phyloP scores from a whole-genome alignment of 1,284 basidiomycete genomes.

The Erythrobasidium hasegawianum region DNA sequence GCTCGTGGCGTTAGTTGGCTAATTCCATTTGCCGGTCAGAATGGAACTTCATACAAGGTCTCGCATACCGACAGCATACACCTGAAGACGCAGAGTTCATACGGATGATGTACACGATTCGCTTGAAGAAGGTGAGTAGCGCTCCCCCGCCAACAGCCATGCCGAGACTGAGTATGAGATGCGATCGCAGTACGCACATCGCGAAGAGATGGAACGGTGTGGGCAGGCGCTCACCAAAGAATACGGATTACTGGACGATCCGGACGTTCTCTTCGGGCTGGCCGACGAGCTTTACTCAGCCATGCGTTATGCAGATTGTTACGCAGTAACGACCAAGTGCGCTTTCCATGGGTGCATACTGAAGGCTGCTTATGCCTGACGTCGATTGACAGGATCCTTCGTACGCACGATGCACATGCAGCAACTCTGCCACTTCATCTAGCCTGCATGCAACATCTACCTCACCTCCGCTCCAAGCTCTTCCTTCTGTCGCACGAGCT shows the following conservation, averaged over 20 bases:
- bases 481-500: slow-evolving; percentile 95
- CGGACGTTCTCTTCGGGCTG: slow-evolving; percentile 84
- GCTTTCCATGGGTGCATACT: slow-evolving; percentile 35
- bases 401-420: slow-evolving; percentile 72
- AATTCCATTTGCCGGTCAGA: slow-evolving; percentile 56
- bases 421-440: slow-evolving; percentile 87
- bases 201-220: slow-evolving; percentile 72
- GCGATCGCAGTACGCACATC: slow-evolving; percentile 62
- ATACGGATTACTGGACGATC: slow-evolving; percentile 78
- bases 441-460: slow-evolving; percentile 94
- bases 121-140: slow-evolving; percentile 72
- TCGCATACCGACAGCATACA: slow-evolving; percentile 72
- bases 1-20: not conserved
- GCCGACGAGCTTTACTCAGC: slow-evolving; percentile 85
- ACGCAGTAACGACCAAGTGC: slow-evolving; percentile 75
- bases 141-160: too few relatives aligned
- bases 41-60: slow-evolving; percentile 87
- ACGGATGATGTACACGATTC: slow-evolving; percentile 82
- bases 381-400: slow-evolving; percentile 63
- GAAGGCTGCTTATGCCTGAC: not conserved
- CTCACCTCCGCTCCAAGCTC: slow-evolving; percentile 81
- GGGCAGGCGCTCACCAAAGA: slow-evolving; percentile 69
- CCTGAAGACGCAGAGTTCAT: slow-evolving; percentile 85
- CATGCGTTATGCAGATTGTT: slow-evolving; percentile 92
- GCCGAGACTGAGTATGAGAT: not conserved